phyloP scores from a whole-genome alignment of 2,329 filamentous ascomycete species.

The Tolypocladium tropicale region DNA sequence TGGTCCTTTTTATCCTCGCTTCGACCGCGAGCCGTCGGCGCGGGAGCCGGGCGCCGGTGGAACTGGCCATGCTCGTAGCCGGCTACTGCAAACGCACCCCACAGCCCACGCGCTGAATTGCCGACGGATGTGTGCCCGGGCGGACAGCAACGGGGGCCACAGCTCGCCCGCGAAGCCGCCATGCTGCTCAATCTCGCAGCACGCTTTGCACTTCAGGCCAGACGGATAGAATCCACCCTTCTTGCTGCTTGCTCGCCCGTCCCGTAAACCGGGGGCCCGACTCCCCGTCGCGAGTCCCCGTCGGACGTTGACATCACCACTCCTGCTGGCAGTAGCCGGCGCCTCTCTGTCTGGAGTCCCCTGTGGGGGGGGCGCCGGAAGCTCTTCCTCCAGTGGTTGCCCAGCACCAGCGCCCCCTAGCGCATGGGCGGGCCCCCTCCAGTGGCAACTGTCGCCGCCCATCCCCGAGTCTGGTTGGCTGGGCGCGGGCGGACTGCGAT shows the following conservation, averaged over 20 bases:
- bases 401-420: neutral
- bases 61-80: neutral
- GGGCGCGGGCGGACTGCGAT: neutral
- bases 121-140: neutral
- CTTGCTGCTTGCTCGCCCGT: neutral
- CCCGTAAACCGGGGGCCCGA: too few species aligned
- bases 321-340: neutral
- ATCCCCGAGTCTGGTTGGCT: neutral
- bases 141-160: neutral
- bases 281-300: too few species aligned
- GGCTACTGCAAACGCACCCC: neutral
- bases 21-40: neutral
- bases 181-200: too few species aligned
- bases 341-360: neutral
- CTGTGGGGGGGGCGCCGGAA: neutral
- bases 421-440: neutral
- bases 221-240: too few species aligned
- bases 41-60: neutral
- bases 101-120: neutral
- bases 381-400: neutral
- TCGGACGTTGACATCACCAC: neutral
- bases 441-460: neutral
- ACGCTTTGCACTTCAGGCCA: too few species aligned
- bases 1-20: neutral
- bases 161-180: too few species aligned